These are phyloP conservation scores for Wickerhamiella azymoides DNA, from an alignment of 805 yeast species.

Conservation along the genomic window DNA sequence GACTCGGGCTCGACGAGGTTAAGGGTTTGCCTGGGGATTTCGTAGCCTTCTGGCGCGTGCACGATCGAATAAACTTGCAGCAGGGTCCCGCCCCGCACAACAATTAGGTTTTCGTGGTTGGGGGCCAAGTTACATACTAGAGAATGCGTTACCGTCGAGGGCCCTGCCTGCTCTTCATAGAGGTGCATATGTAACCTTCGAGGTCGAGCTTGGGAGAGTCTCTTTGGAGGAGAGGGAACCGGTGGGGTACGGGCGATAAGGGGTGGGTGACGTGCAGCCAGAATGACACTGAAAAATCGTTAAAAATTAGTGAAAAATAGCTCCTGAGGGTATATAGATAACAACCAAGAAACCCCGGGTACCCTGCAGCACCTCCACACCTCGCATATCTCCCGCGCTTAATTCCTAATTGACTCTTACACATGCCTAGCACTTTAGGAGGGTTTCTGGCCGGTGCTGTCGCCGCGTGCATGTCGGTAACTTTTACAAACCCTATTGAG, in stretches of 20 bases:
- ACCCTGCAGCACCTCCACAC: too few species aligned
- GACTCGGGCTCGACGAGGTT: background rate
- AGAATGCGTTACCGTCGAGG: conserved; percentile 56
- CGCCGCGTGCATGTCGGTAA: conserved; percentile 97
- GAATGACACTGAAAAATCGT: too few species aligned
- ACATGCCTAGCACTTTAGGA: conserved; percentile 30
- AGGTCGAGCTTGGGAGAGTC: too few species aligned
- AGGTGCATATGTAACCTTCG: conserved; percentile 56
- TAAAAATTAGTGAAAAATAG: too few species aligned
- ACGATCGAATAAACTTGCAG: conserved; percentile 41
- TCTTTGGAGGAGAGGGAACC: too few species aligned
- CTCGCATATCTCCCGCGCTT: too few species aligned
- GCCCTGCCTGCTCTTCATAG: conserved; percentile 62
- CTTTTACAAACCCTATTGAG: conserved; percentile 92
- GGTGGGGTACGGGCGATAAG: too few species aligned
- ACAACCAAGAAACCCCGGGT: too few species aligned
- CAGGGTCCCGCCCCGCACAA: conserved; percentile 50
- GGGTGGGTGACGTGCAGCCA: too few species aligned
- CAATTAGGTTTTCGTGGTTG: conserved; percentile 39
- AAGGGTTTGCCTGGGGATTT: background rate
- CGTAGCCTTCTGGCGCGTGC: background rate
- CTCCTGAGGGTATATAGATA: too few species aligned
- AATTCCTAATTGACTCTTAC: too few species aligned
- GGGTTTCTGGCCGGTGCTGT: conserved; percentile 83
- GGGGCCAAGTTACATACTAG: conserved; percentile 30